These are phyloP conservation scores for Colletotrichum limetticola DNA, from an alignment of 2,329 filamentous ascomycete species.

Conservation along the genomic window DNA sequence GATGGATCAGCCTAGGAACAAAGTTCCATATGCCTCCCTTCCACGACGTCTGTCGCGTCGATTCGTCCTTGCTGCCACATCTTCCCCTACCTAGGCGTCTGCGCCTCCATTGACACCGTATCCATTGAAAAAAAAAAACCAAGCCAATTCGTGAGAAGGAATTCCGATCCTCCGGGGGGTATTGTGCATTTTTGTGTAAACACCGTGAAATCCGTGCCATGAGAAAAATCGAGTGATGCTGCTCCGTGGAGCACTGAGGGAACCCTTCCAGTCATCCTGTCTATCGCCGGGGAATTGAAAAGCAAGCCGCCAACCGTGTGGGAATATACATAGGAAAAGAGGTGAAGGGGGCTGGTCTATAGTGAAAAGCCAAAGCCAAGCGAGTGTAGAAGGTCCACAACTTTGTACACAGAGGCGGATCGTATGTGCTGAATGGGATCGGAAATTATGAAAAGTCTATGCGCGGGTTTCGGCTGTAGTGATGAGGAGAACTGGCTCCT, in stretches of 20 bases:
- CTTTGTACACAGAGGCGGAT: slow-evolving; percentile 23
- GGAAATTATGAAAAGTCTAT: slow-evolving; percentile 15
- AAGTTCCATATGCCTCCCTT: background rate
- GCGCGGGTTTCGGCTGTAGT: background rate
- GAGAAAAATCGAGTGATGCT: slow-evolving; percentile 25
- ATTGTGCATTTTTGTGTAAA: slow-evolving; percentile 36
- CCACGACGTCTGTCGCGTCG: background rate
- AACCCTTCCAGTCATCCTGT: slow-evolving; percentile 11
- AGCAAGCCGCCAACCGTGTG: background rate
- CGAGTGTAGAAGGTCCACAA: slow-evolving; percentile 13
- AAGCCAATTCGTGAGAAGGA: slow-evolving; percentile 31
- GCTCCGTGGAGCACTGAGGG: slow-evolving; percentile 12
- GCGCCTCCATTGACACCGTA: slow-evolving; percentile 16
- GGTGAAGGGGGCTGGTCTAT: slow-evolving; percentile 1
- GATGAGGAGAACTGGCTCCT: slow-evolving; percentile 10
- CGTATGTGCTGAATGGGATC: slow-evolving; percentile 28
- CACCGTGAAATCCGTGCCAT: slow-evolving; percentile 28
- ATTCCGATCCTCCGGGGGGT: slow-evolving; percentile 30
- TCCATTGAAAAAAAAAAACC: slow-evolving; percentile 18
- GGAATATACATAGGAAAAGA: slow-evolving; percentile 24
- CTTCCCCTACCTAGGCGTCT: background rate
- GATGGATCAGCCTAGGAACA: background rate
- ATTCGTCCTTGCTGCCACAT: background rate
- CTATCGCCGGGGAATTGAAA: slow-evolving; percentile 23
- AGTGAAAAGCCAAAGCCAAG: background rate